Percentiles rank a stretch among this genome's conserved stretches.
Evolutionary conservation across 2,329 filamentous ascomycete species (phyloP).

Genomic region (Arthrinium puccinioides): DNA sequence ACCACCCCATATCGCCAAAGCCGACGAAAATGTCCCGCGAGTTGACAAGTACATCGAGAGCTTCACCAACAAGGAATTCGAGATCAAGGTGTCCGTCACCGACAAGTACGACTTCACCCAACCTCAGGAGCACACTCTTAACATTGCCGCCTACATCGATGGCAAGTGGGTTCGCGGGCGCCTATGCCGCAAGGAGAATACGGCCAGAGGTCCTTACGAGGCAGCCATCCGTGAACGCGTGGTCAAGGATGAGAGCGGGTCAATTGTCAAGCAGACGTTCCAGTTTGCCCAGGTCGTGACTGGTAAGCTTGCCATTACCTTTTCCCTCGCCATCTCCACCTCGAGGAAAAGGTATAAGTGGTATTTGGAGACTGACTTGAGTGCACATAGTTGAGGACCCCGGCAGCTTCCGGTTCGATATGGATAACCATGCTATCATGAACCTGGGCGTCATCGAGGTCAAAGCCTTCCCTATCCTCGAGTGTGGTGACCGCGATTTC

Average conservation of each 20-base stretch:
- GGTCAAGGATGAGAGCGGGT: background rate
- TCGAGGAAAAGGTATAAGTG: background rate
- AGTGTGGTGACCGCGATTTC: background rate
- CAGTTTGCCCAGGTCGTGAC: conserved; percentile 11
- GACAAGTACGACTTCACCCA: conserved; percentile 7
- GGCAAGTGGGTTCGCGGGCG: conserved; percentile 9
- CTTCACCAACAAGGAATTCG: conserved; percentile 10
- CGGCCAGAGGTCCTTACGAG: background rate
- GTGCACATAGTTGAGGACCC: background rate
- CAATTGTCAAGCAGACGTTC: conserved; percentile 8
- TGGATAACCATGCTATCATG: background rate
- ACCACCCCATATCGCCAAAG: background rate
- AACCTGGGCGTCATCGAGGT: background rate
- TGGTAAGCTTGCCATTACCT: conserved; percentile 4
- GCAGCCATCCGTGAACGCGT: background rate
- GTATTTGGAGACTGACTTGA: too few relatives aligned
- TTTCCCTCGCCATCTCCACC: background rate
- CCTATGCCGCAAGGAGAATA: conserved; percentile 2
- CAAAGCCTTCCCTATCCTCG: background rate
- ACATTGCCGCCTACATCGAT: conserved; percentile 11
- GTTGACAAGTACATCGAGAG: conserved; percentile 12
- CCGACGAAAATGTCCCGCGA: background rate
- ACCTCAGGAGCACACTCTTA: conserved; percentile 6
- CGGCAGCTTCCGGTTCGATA: background rate
- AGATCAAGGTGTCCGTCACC: conserved; percentile 8